Evolutionary conservation across 2,329 filamentous ascomycete genomes (phyloP).

Genomic region (Diaporthe aspalathi): DNA sequence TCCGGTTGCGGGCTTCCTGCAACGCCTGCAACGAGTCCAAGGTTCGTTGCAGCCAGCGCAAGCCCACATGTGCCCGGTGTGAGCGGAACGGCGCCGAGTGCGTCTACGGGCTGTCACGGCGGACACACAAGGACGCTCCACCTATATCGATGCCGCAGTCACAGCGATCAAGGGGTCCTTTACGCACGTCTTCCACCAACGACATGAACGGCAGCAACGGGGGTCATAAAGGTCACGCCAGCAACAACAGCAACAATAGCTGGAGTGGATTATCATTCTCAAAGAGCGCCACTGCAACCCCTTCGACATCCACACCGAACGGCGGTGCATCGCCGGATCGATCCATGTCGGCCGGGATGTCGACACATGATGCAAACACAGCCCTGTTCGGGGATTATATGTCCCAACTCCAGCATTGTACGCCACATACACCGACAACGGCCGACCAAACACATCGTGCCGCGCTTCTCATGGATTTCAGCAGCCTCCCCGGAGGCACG

Average conservation of each 20-base stretch:
- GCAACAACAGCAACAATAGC: not conserved
- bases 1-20: conserved; percentile 29
- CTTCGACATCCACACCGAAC: not conserved
- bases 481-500: not conserved
- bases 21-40: conserved; percentile 35
- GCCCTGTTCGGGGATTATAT: conserved; percentile 14
- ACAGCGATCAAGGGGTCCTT: conserved; percentile 2
- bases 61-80: conserved; percentile 22
- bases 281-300: conserved; percentile 2
- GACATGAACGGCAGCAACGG: not conserved
- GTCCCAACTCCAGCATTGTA: conserved; percentile 2
- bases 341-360: not conserved
- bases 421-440: not conserved
- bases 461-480: not conserved
- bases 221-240: not conserved
- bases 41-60: conserved; percentile 31
- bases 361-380: conserved; percentile 3
- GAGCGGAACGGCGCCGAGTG: conserved; percentile 13
- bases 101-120: conserved; percentile 20
- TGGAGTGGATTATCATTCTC: not conserved
- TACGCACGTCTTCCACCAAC: not conserved
- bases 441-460: not conserved
- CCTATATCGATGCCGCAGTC: conserved; percentile 26
- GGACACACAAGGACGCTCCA: conserved; percentile 27
- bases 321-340: not conserved